A percentile compares a stretch with the other conserved stretches of the same genome.
These are phyloP conservation scores for Apiotrichum siamense DNA, from an alignment of 1,284 basidiomycete species.

Conservation along the genomic window DNA sequence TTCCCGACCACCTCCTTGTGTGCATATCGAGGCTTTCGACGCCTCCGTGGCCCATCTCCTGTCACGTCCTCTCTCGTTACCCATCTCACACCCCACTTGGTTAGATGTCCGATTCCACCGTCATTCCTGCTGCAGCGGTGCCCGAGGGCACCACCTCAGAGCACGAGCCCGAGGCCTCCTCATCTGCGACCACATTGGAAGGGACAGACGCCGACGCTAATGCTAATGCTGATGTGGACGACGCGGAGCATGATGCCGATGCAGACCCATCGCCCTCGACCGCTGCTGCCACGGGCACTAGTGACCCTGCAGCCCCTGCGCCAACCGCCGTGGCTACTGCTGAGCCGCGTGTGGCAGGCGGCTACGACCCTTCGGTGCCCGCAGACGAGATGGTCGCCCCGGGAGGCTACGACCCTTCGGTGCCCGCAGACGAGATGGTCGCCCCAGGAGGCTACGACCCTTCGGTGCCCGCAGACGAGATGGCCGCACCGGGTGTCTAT, in stretches of 20 bases:
- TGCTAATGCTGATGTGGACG: not conserved
- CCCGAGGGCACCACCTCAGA: not conserved
- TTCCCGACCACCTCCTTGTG: not conserved
- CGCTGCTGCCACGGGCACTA: too few relatives aligned
- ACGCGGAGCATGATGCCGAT: not conserved
- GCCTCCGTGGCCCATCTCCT: not conserved
- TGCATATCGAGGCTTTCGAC: not conserved
- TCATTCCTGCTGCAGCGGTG: not conserved
- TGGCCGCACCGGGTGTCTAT: not conserved
- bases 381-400: too few relatives aligned
- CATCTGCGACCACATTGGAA: not conserved
- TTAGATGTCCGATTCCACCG: conserved; percentile 2
- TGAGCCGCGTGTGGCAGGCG: not conserved
- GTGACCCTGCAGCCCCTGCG: not conserved
- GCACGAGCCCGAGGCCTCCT: not conserved
- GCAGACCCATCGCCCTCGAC: too few relatives aligned
- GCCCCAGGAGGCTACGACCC: not conserved
- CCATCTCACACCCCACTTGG: not conserved
- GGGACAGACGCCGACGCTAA: not conserved
- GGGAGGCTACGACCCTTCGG: not conserved
- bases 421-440: conserved; percentile 25
- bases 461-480: conserved; percentile 26
- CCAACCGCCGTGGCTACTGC: too few relatives aligned
- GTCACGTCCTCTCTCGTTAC: not conserved
- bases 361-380: not conserved